phyloP scores from a whole-genome alignment of 106 monocot genomes.

The Allium sativum region DNA sequence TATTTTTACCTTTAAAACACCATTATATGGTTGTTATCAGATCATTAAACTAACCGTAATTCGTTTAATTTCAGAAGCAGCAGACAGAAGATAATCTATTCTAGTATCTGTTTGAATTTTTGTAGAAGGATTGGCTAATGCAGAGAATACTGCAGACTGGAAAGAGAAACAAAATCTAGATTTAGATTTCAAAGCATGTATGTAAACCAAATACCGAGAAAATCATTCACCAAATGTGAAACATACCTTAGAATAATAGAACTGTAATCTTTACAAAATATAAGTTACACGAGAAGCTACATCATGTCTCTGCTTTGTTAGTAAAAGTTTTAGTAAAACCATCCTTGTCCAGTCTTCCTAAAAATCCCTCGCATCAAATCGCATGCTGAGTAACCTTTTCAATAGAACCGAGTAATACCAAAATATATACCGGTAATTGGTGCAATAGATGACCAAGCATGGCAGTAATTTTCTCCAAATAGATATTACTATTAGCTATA shows the following conservation, averaged over 20 bases:
- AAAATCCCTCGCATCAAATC: constrained; percentile 89
- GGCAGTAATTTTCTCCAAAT: constrained; percentile 52
- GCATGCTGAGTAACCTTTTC: constrained; percentile 76
- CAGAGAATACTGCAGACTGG: constrained; percentile 62
- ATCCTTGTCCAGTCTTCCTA: constrained; percentile 88
- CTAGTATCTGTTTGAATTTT: constrained; percentile 13
- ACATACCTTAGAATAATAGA: constrained; percentile 86
- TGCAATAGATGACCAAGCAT: constrained; percentile 35
- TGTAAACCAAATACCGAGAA: not conserved
- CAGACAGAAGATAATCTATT: constrained; percentile 31
- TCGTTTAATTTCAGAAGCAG: constrained; percentile 49
- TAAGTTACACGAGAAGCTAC: constrained; percentile 69
- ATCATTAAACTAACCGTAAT: constrained; percentile 45
- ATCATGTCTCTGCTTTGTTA: constrained; percentile 71
- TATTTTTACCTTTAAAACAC: not conserved
- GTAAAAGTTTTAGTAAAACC: constrained; percentile 64
- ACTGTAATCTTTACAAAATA: constrained; percentile 70
- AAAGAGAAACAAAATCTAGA: constrained; percentile 9
- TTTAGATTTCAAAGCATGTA: not conserved
- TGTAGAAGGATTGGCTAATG: constrained; percentile 27
- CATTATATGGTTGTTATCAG: too few relatives aligned
- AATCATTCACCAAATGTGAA: constrained; percentile 1
- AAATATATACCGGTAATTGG: constrained; percentile 30
- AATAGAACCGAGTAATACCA: constrained; percentile 59
- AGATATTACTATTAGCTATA: too few relatives aligned